Conservation (phyloP, 768 basidiomycete species). For the Coprinopsis cinerea region DNA sequence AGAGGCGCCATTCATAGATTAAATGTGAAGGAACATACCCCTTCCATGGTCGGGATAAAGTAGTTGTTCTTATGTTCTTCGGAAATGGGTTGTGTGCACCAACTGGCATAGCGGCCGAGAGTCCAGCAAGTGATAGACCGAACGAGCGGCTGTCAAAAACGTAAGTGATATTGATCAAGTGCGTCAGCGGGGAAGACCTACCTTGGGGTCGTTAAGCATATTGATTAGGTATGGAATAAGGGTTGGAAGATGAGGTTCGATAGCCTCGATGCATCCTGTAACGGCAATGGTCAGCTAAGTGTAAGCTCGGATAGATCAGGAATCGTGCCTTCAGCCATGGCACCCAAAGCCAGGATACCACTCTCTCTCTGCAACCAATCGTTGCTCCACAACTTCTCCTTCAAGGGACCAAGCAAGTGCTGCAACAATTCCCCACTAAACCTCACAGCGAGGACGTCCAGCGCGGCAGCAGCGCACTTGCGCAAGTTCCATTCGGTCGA, state of each 20-base stretch:
- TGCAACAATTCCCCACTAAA: constrained; percentile 88
- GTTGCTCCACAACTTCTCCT: constrained; percentile 86
- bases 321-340: constrained; percentile 88
- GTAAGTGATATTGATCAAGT: constrained; percentile 12
- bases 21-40: constrained; percentile 43
- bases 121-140: constrained; percentile 99
- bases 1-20: constrained; percentile 1
- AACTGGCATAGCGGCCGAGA: constrained; percentile 95
- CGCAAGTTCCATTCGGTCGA: constrained; percentile 98
- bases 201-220: constrained; percentile 89
- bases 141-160: constrained; percentile 70
- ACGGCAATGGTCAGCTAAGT: constrained; percentile 1
- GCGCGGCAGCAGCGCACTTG: constrained; percentile 95
- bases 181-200: constrained; percentile 25
- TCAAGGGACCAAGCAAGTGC: constrained; percentile 82
- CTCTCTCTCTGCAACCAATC: constrained; percentile 97
- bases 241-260: constrained; percentile 91
- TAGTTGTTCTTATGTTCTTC: constrained; percentile 86
- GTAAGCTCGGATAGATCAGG: not conserved
- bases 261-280: constrained; percentile 90
- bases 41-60: constrained; percentile 98
- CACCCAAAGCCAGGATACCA: constrained; percentile 91
- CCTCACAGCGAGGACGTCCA: constrained; percentile 93
- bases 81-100: constrained; percentile 83
- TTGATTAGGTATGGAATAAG: constrained; percentile 90